phyloP scores from a whole-genome alignment of 1,139 yeast genomes.

The Suhomyces coccinellae region DNA sequence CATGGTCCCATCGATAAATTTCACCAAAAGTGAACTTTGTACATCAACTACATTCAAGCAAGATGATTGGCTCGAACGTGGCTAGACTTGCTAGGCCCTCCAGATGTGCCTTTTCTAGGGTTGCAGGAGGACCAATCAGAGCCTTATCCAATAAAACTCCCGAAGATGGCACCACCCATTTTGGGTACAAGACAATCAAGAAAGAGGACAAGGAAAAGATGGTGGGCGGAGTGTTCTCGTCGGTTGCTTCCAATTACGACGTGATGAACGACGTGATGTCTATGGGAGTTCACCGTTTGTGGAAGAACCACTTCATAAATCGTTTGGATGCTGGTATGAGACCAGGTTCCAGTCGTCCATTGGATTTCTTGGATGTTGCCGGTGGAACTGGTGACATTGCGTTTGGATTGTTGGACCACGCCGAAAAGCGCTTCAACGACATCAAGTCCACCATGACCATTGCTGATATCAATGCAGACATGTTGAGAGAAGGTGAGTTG shows the following conservation, averaged over 20 bases:
- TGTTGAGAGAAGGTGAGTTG: conserved; percentile 89
- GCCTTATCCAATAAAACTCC: conserved; percentile 6
- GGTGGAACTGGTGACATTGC: conserved; percentile 99
- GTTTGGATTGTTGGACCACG: conserved; percentile 90
- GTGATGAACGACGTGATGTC: conserved; percentile 99
- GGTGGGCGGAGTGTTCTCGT: conserved; percentile 88
- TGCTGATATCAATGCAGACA: conserved; percentile 93
- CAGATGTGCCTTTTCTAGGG: conserved; percentile 1
- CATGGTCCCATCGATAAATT: conserved; percentile 1
- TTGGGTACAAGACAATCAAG: conserved; percentile 86
- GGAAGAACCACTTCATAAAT: conserved; percentile 90
- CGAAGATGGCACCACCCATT: conserved; percentile 66
- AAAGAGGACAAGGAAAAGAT: conserved; percentile 79
- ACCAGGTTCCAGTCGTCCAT: conserved; percentile 75
- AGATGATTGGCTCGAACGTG: conserved; percentile 4
- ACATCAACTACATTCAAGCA: background rate
- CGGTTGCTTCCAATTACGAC: conserved; percentile 93
- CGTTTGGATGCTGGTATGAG: conserved; percentile 92
- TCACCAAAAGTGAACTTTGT: background rate
- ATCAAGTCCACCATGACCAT: conserved; percentile 77
- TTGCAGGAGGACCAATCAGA: conserved; percentile 3
- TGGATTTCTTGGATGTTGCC: conserved; percentile 91
- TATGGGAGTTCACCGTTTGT: conserved; percentile 86
- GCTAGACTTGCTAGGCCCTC: conserved; percentile 4
- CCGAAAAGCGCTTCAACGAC: conserved; percentile 77